Conservation (phyloP, 805 yeast species). For the Yarrowia hollandica region DNA sequence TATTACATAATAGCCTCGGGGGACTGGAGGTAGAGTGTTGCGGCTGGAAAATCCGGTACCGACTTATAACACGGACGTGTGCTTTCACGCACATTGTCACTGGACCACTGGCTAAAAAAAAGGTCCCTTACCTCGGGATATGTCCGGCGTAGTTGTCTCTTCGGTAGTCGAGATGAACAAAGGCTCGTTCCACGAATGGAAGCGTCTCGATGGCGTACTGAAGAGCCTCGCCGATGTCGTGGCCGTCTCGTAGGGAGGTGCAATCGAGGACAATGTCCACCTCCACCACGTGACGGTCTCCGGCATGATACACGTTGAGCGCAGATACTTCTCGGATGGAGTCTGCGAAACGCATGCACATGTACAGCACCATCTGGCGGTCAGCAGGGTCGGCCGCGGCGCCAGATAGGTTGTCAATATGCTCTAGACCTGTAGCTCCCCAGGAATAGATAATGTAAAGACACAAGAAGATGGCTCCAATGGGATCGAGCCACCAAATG, state of each 20-base stretch:
- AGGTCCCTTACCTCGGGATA: slow-evolving; percentile 27
- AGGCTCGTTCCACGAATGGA: slow-evolving; percentile 76
- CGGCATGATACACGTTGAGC: slow-evolving; percentile 73
- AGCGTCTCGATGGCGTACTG: slow-evolving; percentile 78
- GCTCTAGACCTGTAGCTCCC: slow-evolving; percentile 66
- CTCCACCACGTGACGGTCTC: slow-evolving; percentile 74
- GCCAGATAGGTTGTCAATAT: slow-evolving; percentile 73
- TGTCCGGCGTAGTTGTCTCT: slow-evolving; percentile 29
- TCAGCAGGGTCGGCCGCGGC: slow-evolving; percentile 64
- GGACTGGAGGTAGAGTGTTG: slow-evolving; percentile 26
- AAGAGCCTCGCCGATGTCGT: slow-evolving; percentile 77
- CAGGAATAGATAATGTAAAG: slow-evolving; percentile 63
- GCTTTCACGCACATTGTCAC: slow-evolving; percentile 25
- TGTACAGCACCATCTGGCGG: slow-evolving; percentile 63
- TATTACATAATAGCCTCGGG: neutral
- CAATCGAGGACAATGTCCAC: slow-evolving; percentile 65
- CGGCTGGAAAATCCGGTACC: slow-evolving; percentile 14
- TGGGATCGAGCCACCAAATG: slow-evolving; percentile 72
- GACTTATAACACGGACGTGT: slow-evolving; percentile 25
- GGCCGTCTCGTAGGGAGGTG: slow-evolving; percentile 60
- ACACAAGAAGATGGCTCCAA: slow-evolving; percentile 68
- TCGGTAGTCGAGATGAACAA: slow-evolving; percentile 65
- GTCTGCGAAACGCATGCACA: slow-evolving; percentile 68
- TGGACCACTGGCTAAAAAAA: neutral
- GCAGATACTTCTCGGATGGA: slow-evolving; percentile 64